phyloP scores from a whole-genome alignment of 345 rosid genomes.

The Syzygium oleosum region DNA sequence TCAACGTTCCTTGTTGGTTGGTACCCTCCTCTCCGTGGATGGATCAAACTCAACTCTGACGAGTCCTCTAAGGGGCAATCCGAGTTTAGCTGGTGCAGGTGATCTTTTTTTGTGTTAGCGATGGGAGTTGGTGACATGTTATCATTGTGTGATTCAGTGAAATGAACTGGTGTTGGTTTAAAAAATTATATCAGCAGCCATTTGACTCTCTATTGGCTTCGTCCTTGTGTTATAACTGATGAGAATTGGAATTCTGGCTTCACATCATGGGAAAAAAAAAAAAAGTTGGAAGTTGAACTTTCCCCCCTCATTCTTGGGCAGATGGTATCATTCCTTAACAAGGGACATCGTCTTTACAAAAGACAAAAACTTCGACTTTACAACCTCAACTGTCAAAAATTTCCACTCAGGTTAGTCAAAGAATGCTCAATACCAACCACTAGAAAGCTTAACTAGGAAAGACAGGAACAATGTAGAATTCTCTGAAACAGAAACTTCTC shows the following conservation, averaged over 20 bases:
- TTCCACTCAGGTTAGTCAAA: neutral
- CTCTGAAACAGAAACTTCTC: slow-evolving; percentile 2
- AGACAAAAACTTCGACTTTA: neutral
- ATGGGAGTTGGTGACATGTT: neutral
- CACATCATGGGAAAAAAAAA: neutral
- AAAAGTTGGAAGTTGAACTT: neutral
- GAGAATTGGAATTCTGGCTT: neutral
- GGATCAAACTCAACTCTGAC: neutral
- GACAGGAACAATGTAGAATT: neutral
- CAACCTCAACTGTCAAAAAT: neutral
- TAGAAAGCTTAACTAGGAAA: neutral
- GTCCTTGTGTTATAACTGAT: neutral
- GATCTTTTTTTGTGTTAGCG: neutral
- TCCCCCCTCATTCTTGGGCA: neutral
- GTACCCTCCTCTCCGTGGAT: neutral
- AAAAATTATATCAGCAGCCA: neutral
- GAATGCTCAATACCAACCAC: neutral
- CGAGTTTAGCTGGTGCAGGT: neutral
- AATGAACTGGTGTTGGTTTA: neutral
- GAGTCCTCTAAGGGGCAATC: neutral
- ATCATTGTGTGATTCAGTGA: neutral
- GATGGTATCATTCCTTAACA: neutral
- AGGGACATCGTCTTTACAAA: neutral
- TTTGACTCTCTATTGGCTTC: neutral
- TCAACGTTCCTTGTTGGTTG: neutral